Percentiles rank a stretch among this genome's conserved stretches.
Conservation (phyloP, 306 rosid species). For the Citrullus mucosospermus region DNA sequence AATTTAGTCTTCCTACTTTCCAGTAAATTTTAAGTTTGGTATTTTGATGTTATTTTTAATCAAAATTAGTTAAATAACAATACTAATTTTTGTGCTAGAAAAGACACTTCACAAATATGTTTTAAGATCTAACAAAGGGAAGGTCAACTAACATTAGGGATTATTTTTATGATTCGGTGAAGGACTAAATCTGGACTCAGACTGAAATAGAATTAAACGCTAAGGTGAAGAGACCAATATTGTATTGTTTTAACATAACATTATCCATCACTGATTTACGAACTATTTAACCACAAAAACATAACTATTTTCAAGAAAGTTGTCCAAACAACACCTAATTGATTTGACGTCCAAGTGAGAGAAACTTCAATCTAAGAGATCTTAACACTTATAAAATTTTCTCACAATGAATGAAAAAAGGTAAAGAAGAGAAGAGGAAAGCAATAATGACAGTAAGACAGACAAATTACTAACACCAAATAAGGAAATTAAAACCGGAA, state of each 20-base stretch:
- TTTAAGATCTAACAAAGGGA: no score
- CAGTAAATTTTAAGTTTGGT: no score
- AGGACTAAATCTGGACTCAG: no score
- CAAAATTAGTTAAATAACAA: no score
- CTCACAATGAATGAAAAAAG: not conserved
- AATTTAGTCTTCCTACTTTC: no score
- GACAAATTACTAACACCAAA: not conserved
- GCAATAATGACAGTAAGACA: not conserved
- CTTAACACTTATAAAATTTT: not conserved
- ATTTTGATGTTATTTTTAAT: no score
- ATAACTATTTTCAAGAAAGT: not conserved
- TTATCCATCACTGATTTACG: not conserved
- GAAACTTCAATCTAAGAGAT: not conserved
- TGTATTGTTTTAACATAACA: not conserved
- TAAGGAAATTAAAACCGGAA: not conserved
- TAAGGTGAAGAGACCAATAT: no score
- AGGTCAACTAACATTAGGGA: no score
- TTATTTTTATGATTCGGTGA: no score
- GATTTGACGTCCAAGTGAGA: not conserved
- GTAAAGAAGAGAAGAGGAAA: not conserved
- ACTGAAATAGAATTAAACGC: no score
- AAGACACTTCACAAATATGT: no score
- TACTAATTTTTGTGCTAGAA: not conserved
- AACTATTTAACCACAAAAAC: not conserved
- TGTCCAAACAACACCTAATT: not conserved